Evolutionary conservation across 805 yeast species (phyloP), one percentile per base, ranked within the genome.

Genomic region (Pichia insulana): DNA sequence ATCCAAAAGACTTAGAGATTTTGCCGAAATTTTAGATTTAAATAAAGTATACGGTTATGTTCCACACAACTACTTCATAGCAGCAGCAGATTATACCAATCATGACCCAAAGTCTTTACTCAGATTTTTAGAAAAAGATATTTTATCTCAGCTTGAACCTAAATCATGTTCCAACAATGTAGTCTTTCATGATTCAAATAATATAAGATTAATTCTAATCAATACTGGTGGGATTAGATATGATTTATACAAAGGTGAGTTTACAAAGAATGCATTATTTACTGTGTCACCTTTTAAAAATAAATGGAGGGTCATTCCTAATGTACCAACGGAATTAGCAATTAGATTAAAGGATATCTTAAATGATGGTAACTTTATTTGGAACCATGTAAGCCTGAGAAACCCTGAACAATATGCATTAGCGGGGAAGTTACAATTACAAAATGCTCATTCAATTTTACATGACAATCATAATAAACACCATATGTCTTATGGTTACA

Each of bases 201-300:
- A 65, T 40, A 54, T 64, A 2, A 65, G 86, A 42, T 65, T 79
- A 25, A 72, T 87, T 20, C 63, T 84, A 36, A 75, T 85, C 46
- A 90, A 90, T 58, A 83, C 96, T 0, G 97, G 97, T 1, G 81
- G 95, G 4, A 73, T 89, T 3, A 72, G 97, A 41, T 90, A 85
- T 56, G 96, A 89, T 60, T 62, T 89, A 36, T 83, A 82, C 63
- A 74, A 79, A 56, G 97, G 97, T 0, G 79, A 82, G 2, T 89
- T 81, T 57, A 88, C 95, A 0, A 64, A 65, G 35, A 95, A 88
- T 58, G 70, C 90, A 0, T 83, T 83, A 51, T 90, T 70, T 56
- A 84, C 83, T 35, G 84, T 90, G 1, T 79, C 94, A 0, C 97
- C 97, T 0, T 89, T 87, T 62, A 69, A 75, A 41, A 87, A 88